phyloP scores from a whole-genome alignment of 805 yeast species.

The Candida fluviatilis region DNA sequence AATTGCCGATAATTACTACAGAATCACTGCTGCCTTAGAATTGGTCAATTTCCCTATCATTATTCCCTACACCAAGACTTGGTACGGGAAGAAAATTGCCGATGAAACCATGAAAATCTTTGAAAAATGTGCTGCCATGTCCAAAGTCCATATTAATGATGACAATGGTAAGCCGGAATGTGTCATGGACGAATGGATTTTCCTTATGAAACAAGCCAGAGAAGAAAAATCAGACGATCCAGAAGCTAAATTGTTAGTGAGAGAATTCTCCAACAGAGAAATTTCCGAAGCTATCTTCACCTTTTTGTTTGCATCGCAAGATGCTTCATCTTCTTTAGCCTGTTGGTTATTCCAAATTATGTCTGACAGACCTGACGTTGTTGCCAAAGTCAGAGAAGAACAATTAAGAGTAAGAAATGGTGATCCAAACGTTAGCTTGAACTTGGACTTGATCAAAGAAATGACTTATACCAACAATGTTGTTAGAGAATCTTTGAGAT shows the following conservation, averaged over 20 bases:
- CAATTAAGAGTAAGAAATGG: conserved; percentile 79
- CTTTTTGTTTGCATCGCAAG: conserved; percentile 95
- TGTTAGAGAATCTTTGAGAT: conserved; percentile 87
- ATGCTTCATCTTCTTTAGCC: conserved; percentile 94
- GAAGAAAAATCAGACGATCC: conserved; percentile 46
- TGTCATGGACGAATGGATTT: conserved; percentile 95
- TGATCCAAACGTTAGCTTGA: conserved; percentile 59
- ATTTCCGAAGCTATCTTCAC: conserved; percentile 96
- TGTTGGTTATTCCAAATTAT: conserved; percentile 98
- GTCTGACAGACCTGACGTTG: conserved; percentile 92
- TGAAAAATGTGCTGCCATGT: conserved; percentile 81
- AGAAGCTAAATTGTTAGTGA: conserved; percentile 56
- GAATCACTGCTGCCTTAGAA: conserved; percentile 93
- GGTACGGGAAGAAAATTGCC: conserved; percentile 95
- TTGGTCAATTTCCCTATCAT: conserved; percentile 97
- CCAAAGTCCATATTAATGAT: conserved; percentile 70
- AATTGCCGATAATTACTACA: conserved; percentile 88
- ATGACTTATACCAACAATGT: conserved; percentile 90
- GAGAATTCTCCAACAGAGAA: conserved; percentile 86
- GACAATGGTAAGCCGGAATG: conserved; percentile 77
- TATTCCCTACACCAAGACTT: conserved; percentile 91
- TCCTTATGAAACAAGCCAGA: conserved; percentile 73
- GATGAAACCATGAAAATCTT: conserved; percentile 92
- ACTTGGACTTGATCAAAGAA: conserved; percentile 70
- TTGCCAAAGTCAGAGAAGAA: conserved; percentile 83